Conservation (phyloP, 2,329 filamentous ascomycete genomes). For the Fonsecaea multimorphosa region DNA sequence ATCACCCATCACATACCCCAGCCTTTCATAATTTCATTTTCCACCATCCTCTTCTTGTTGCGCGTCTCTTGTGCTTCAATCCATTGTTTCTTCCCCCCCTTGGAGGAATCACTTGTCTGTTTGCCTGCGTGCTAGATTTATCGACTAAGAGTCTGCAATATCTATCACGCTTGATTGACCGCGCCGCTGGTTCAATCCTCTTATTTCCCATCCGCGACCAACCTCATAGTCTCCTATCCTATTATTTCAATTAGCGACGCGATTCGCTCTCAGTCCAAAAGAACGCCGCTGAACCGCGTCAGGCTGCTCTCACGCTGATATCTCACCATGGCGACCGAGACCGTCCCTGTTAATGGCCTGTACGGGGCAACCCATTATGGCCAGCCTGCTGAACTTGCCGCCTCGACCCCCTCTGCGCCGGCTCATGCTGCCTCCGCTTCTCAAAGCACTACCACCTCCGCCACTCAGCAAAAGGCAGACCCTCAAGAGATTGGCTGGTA, state of each 20-base stretch:
- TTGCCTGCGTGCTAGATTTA: slow-evolving; percentile 25
- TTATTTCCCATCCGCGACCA: not conserved
- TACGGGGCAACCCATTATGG: slow-evolving; percentile 36
- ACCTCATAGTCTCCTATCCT: not conserved
- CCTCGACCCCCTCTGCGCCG: slow-evolving; percentile 37
- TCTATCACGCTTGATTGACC: slow-evolving; percentile 13
- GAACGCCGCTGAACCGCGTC: slow-evolving; percentile 5
- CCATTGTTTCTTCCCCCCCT: not conserved
- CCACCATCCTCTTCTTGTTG: slow-evolving; percentile 3
- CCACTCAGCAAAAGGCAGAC: slow-evolving; percentile 50
- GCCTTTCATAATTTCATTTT: slow-evolving; percentile 14
- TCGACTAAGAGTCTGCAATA: slow-evolving; percentile 11
- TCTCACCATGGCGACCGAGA: slow-evolving; percentile 37
- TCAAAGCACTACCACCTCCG: slow-evolving; percentile 37
- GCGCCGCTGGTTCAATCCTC: slow-evolving; percentile 16
- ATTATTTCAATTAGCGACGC: slow-evolving; percentile 1
- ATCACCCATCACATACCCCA: slow-evolving; percentile 2
- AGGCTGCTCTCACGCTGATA: slow-evolving; percentile 11
- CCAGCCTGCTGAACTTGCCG: slow-evolving; percentile 40
- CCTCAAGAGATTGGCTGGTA: slow-evolving; percentile 96
- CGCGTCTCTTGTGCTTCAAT: slow-evolving; percentile 1
- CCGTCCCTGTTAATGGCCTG: slow-evolving; percentile 38
- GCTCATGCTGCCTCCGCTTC: slow-evolving; percentile 36
- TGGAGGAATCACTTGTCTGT: slow-evolving; percentile 6
- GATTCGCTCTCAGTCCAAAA: not conserved